These are phyloP conservation scores for Zoysia pacifica DNA, from an alignment of 176 grass and related monocot genomes.

Conservation along the genomic window DNA sequence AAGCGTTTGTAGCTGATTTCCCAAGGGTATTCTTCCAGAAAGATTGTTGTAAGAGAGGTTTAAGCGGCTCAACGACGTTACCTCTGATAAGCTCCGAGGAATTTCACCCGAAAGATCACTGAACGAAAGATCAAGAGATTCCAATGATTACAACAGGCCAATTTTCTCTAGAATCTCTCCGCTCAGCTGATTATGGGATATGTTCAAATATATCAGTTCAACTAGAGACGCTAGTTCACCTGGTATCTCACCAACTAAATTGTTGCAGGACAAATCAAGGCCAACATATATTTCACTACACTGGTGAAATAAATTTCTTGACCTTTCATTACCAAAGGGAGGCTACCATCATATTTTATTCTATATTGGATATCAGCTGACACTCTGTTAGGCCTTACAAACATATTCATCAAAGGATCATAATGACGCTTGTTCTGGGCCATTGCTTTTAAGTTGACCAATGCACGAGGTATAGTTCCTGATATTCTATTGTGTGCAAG, in stretches of 20 bases:
- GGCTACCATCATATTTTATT: neutral
- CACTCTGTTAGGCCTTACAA: neutral
- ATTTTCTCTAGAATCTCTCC: slow-evolving; percentile 38
- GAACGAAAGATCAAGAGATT: slow-evolving; percentile 47
- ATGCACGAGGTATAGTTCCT: neutral
- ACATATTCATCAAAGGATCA: neutral
- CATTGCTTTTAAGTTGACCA: slow-evolving; percentile 16
- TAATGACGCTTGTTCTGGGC: neutral
- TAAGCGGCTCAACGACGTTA: neutral
- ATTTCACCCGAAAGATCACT: slow-evolving; percentile 35
- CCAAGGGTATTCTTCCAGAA: slow-evolving; percentile 38
- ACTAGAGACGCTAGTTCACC: neutral
- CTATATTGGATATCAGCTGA: no score
- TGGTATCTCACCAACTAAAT: slow-evolving; percentile 38
- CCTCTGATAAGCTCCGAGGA: slow-evolving; percentile 10
- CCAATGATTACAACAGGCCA: neutral
- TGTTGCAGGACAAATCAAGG: slow-evolving; percentile 42
- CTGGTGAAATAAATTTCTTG: neutral
- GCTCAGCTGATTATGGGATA: slow-evolving; percentile 37
- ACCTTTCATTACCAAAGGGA: slow-evolving; percentile 23
- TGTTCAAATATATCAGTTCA: slow-evolving; percentile 23
- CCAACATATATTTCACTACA: neutral
- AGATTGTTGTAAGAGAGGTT: slow-evolving; percentile 50
- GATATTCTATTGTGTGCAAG: slow-evolving; percentile 3
- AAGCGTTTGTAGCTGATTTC: slow-evolving; percentile 24